Conservation (phyloP, 148 eudicot species). For the Dianthus caryophyllus region DNA sequence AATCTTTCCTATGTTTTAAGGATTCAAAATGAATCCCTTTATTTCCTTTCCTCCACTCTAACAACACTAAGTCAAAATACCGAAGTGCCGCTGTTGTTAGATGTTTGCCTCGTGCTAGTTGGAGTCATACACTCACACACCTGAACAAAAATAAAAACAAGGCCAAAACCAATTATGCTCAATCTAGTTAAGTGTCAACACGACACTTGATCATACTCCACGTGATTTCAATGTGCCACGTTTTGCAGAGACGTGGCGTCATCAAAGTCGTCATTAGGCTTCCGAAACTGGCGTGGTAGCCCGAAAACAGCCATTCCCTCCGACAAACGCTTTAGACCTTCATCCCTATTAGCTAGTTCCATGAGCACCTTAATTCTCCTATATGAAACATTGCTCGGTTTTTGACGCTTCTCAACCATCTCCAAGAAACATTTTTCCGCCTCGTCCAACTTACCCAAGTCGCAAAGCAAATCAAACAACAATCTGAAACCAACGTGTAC, state of each 20-base stretch:
- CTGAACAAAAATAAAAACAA: not conserved
- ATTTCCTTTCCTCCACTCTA: too few species aligned
- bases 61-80: too few species aligned
- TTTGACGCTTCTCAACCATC: conserved; percentile 84
- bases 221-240: conserved; percentile 21
- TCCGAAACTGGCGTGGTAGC: conserved; percentile 24
- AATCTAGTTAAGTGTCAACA: conserved; percentile 1
- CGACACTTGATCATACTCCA: not conserved
- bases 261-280: conserved; percentile 28
- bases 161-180: not conserved
- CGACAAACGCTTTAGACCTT: conserved; percentile 39
- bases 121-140: too few species aligned
- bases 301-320: conserved; percentile 62
- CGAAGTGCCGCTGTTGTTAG: not conserved
- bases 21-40: too few species aligned
- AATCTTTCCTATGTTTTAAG: too few species aligned
- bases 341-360: conserved; percentile 75
- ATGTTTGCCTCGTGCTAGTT: not conserved
- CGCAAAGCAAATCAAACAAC: conserved; percentile 79
- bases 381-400: conserved; percentile 70
- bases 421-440: conserved; percentile 77
- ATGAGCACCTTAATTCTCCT: conserved; percentile 87
- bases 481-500: conserved; percentile 62
- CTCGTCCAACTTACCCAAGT: conserved; percentile 65
- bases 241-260: conserved; percentile 26